Conservation (phyloP, 2,329 filamentous ascomycete genomes). For the Alternaria ventricosa region DNA sequence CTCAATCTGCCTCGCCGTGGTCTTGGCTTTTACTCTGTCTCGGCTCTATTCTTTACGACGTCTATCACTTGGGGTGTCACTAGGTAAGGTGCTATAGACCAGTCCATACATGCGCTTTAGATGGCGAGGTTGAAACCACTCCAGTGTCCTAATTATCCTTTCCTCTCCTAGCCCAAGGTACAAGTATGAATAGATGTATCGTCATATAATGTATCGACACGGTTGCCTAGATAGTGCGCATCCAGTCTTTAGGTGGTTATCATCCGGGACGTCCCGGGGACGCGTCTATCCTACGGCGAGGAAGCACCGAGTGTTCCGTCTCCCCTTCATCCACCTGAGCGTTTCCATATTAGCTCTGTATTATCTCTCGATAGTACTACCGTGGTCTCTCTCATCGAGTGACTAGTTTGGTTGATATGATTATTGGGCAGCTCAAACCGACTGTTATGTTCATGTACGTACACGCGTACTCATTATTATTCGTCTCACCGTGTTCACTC, state of each 20-base stretch:
- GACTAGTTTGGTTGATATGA: neutral
- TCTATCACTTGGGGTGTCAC: neutral
- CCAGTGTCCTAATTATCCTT: neutral
- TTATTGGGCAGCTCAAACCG: neutral
- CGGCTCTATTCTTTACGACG: neutral
- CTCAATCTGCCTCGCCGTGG: neutral
- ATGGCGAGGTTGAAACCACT: neutral
- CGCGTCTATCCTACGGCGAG: neutral
- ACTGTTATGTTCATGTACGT: neutral
- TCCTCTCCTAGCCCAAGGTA: neutral
- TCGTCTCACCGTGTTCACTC: neutral
- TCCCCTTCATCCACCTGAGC: neutral
- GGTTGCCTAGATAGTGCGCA: neutral
- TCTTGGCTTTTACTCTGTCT: slow-evolving; percentile 15
- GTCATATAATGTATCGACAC: neutral
- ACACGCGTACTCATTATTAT: neutral
- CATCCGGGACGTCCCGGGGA: neutral
- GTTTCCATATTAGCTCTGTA: neutral
- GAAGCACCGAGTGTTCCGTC: neutral
- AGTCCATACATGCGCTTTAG: neutral
- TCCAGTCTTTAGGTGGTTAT: neutral
- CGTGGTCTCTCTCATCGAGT: neutral
- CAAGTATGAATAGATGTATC: neutral
- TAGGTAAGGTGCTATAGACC: neutral
- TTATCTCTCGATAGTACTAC: neutral